Base-by-base conservation (phyloP, 805 yeast species). In the Lipomyces mesembrius region DNA sequence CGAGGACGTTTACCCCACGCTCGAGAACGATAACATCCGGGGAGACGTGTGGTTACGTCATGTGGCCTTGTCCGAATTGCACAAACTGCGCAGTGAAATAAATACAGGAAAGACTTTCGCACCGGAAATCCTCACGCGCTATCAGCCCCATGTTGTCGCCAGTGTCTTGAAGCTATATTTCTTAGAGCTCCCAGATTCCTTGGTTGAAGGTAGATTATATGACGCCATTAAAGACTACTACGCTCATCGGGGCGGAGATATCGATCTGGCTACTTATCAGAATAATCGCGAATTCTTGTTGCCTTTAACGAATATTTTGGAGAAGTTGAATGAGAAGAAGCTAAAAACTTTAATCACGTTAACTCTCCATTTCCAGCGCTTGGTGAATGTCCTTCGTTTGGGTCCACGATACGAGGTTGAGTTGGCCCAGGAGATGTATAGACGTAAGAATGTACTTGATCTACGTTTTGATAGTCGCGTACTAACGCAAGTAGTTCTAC, bases 261-360 rank as follows among this genome's bases (percentile, higher is more conserved):
- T 71, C 7, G 76, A 74, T 55, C 73, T 73, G 2, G 37, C 46
- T 55, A 60, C 17, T 25, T 39, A 11, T 57, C 51, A 17, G 57
- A 65, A 56, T 62, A 65, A 56, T 43, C 49, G 49, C 49, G 66
- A 35, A 11, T 51, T 63, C 25, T 25, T 62, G 25, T 58, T 35
- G 22, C 67, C 66, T 9, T 22, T 69, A 3, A 88, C 85, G 51
- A 88, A 87, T 67, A 85, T 89, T 0, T 80, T 91, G 65, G 81
- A 85, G 2, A 89, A 89, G 65, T 81, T 91, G 62, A 87, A 92
- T 25, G 85, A 88, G 61, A 83, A 89, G 57, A 89, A 88, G 73
- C 80, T 91, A 55, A 94, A 96, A 1, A 89, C 96, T 0, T 81
- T 91, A 62, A 93, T 89, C 75, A 92, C 93, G 1, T 77, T 91